These are phyloP conservation scores for Lepiota venenata DNA, from an alignment of 768 basidiomycete genomes.

Conservation along the genomic window DNA sequence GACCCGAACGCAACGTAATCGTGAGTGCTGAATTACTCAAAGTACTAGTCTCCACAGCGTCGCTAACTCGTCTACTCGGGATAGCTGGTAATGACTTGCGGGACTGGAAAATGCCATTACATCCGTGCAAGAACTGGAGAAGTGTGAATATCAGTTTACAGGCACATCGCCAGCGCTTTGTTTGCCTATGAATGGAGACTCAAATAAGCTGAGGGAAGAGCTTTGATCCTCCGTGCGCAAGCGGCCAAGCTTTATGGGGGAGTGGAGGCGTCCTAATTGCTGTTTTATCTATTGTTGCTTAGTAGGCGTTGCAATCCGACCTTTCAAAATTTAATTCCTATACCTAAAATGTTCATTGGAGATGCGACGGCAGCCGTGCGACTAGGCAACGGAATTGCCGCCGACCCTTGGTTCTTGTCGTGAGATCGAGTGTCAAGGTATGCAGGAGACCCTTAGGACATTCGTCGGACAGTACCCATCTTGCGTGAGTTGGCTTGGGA, in stretches of 20 bases:
- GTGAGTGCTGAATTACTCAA: conserved; percentile 36
- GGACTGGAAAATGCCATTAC: conserved; percentile 78
- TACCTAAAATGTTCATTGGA: too few species aligned
- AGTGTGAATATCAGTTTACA: conserved; percentile 91
- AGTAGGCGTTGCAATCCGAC: too few species aligned
- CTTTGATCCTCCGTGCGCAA: conserved; percentile 23
- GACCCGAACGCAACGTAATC: conserved; percentile 82
- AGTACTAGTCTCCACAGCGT: neutral
- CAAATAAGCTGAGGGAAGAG: conserved; percentile 38
- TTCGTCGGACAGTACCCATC: too few species aligned
- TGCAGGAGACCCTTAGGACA: too few species aligned
- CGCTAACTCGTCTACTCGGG: conserved; percentile 6
- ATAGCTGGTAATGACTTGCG: conserved; percentile 82
- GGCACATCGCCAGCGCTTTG: conserved; percentile 87
- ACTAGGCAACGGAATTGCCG: too few species aligned
- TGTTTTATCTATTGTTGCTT: too few species aligned
- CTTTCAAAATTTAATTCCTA: too few species aligned
- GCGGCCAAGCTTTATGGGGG: neutral
- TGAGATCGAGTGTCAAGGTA: too few species aligned
- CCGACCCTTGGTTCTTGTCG: too few species aligned
- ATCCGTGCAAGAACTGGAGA: conserved; percentile 85
- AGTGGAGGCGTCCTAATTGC: too few species aligned
- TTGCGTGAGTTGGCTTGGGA: too few species aligned
- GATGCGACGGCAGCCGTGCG: too few species aligned
- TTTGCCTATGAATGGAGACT: conserved; percentile 42